Base-by-base conservation (phyloP, 257 asterid genomes). In the Ocimum tenuiflorum region DNA sequence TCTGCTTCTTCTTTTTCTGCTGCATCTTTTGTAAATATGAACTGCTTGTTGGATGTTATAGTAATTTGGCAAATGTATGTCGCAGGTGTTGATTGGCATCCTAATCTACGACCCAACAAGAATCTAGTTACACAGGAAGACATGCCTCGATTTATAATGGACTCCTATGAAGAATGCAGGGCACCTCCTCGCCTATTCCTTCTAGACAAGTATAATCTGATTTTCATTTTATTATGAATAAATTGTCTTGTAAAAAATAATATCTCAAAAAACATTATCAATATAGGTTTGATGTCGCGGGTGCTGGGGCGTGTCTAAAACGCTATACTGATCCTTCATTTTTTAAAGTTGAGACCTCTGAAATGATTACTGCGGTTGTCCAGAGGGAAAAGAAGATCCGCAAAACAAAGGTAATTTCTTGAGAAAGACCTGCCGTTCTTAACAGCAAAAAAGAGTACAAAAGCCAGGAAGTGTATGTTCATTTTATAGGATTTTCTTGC, bases 111-210 rank as follows among this genome's bases (percentile, higher is more conserved):
- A 49, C 67, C 75, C 67, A 78, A 80, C 64, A 86, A 88, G 80
- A 90, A 80, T 77, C 76, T 86, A 69, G 82, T 94, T 60, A 83
- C 94, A 6, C 80, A 66, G 65, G 95, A 95, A 69, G 91, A 88
- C 81, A 70, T 94, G 63, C 99, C 99, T 79, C 87, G 96, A 50
- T 86, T 94, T 79, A 68, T 94, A 41, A 94, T 85, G 99, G 97
- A 94, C 70, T 94, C 96, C 6, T 94, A 90, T 68, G 97, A 94
- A 80, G 99, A 90, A 74, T 81, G 96, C 89, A 85, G 97, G 81
- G 96, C 86, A 41, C 99, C 96, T 41, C 99, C 99, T 60, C 96
- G 95, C 38, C 79, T 94, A 55, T 90, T 94, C 77, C 96, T 90
- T 80, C 77, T 94, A 68, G 99, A 94, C 92, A 94, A 85, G 99